phyloP scores from a whole-genome alignment of 257 asterid genomes.

The Ligustrum vulgare region DNA sequence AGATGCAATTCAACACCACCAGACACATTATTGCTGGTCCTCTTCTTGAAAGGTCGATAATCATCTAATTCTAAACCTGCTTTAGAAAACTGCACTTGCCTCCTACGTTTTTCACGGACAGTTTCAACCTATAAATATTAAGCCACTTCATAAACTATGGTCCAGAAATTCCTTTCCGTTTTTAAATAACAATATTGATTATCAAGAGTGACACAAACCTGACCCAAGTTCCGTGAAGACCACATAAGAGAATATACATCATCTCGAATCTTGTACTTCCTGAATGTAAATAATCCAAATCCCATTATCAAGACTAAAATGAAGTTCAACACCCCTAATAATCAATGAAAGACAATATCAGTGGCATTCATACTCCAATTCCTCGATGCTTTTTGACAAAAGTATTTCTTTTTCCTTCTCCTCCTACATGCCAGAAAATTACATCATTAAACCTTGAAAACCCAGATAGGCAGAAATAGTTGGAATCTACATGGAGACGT shows the following conservation, averaged over 20 bases:
- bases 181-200: conserved; percentile 5
- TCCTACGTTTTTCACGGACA: conserved; percentile 69
- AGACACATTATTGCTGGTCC: conserved; percentile 25
- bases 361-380: conserved; percentile 61
- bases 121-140: conserved; percentile 65
- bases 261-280: conserved; percentile 78
- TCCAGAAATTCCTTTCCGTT: not conserved
- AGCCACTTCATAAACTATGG: not conserved
- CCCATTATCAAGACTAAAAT: conserved; percentile 16
- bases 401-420: conserved; percentile 73
- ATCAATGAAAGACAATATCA: not conserved
- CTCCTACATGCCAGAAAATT: conserved; percentile 49
- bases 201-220: conserved; percentile 46
- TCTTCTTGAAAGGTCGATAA: conserved; percentile 55
- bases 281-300: conserved; percentile 32
- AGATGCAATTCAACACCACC: conserved; percentile 29
- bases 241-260: conserved; percentile 74
- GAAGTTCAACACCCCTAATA: conserved; percentile 3
- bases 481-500: not conserved
- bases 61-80: conserved; percentile 53
- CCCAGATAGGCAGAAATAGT: not conserved
- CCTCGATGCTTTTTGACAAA: conserved; percentile 63
- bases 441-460: conserved; percentile 17
- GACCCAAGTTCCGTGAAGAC: conserved; percentile 91
- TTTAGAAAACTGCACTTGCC: conserved; percentile 71